These are phyloP conservation scores for Flammula alnicola DNA, from an alignment of 1,284 basidiomycete species.

Conservation along the genomic window DNA sequence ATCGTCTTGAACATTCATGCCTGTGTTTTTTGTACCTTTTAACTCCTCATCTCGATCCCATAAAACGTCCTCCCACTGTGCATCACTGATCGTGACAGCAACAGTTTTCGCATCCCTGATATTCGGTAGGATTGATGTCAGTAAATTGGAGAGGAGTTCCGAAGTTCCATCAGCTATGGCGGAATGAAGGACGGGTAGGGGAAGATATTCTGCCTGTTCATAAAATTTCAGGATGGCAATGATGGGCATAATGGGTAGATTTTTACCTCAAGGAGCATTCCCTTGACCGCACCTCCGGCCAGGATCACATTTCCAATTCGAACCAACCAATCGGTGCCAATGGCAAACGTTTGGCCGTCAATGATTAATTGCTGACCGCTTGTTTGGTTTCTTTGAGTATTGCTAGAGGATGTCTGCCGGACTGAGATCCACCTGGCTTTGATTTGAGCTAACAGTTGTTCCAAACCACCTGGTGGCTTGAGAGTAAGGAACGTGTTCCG, in stretches of 20 bases:
- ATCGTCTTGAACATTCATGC: slow-evolving; percentile 14
- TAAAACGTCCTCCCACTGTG: slow-evolving; percentile 77
- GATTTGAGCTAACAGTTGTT: slow-evolving; percentile 71
- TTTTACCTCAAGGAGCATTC: slow-evolving; percentile 77
- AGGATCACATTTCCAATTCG: slow-evolving; percentile 76
- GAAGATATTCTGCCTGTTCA: slow-evolving; percentile 74
- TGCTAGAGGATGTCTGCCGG: slow-evolving; percentile 51
- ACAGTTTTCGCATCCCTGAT: slow-evolving; percentile 70
- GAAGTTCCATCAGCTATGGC: slow-evolving; percentile 65
- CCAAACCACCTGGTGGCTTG: slow-evolving; percentile 70
- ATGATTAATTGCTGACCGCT: slow-evolving; percentile 66
- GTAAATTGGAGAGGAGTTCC: slow-evolving; percentile 70
- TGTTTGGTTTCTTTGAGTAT: slow-evolving; percentile 45
- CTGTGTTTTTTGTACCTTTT: slow-evolving; percentile 24
- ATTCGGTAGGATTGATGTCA: slow-evolving; percentile 74
- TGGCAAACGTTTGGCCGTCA: slow-evolving; percentile 70
- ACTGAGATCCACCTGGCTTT: slow-evolving; percentile 76
- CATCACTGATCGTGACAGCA: slow-evolving; percentile 73
- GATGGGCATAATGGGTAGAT: neutral
- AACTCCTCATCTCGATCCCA: slow-evolving; percentile 73
- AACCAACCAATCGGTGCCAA: slow-evolving; percentile 82
- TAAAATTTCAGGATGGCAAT: slow-evolving; percentile 11
- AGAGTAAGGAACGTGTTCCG: slow-evolving; percentile 76
- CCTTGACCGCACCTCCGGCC: slow-evolving; percentile 72
- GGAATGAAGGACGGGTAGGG: slow-evolving; percentile 65